These are phyloP conservation scores for Venturia pyrina DNA, from an alignment of 2,329 filamentous ascomycete genomes.

Conservation along the genomic window DNA sequence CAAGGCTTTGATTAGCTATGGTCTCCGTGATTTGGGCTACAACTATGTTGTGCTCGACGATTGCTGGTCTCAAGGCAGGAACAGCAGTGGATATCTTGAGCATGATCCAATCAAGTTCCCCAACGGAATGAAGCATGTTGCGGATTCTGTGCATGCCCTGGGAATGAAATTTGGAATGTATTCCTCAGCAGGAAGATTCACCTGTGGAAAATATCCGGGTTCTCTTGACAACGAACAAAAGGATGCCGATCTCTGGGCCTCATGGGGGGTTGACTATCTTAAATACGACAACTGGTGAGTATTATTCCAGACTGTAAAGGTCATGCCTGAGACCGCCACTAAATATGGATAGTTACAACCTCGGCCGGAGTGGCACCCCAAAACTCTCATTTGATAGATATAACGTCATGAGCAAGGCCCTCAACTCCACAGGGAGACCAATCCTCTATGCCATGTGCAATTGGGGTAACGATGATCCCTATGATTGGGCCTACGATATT, in stretches of 20 bases:
- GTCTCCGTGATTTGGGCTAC: constrained; percentile 40
- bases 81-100: constrained; percentile 33
- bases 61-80: constrained; percentile 40
- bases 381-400: constrained; percentile 38
- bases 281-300: constrained; percentile 46
- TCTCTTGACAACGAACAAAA: constrained; percentile 40
- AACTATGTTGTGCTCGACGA: constrained; percentile 44
- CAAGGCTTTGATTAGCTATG: constrained; percentile 33
- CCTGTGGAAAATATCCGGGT: constrained; percentile 31
- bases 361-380: constrained; percentile 39
- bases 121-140: constrained; percentile 37
- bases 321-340: not conserved
- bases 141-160: constrained; percentile 37
- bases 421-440: constrained; percentile 35
- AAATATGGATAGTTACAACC: constrained; percentile 30
- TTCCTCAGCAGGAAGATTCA: constrained; percentile 35
- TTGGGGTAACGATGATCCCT: constrained; percentile 34
- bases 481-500: constrained; percentile 38
- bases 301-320: not conserved
- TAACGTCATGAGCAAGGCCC: constrained; percentile 37
- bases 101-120: constrained; percentile 28
- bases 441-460: constrained; percentile 40
- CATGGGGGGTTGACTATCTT: constrained; percentile 39
- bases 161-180: constrained; percentile 46
- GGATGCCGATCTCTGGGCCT: constrained; percentile 43